Evolutionary conservation across 2,329 filamentous ascomycete genomes (phyloP).

Genomic region (Sporothrix dimorphospora): DNA sequence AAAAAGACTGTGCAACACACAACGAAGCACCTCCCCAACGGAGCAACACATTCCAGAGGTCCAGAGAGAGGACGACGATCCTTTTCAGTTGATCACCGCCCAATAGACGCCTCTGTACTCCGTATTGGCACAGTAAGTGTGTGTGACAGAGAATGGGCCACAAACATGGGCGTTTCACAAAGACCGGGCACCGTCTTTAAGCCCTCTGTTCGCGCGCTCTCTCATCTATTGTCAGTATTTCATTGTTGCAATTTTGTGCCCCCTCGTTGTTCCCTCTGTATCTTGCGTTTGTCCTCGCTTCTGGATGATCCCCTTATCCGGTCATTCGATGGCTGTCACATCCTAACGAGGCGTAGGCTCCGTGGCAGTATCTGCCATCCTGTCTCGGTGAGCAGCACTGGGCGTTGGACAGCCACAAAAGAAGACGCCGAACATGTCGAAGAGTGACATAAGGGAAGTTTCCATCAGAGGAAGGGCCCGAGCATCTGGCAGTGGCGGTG

Average conservation of each 20-base stretch:
- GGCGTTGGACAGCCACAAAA: background rate
- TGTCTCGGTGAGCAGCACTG: background rate
- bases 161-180: too few relatives aligned
- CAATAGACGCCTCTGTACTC: background rate
- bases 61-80: background rate
- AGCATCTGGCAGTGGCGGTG: background rate
- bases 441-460: background rate
- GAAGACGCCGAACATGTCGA: background rate
- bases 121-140: too few relatives aligned
- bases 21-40: background rate
- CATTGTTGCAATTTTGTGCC: background rate
- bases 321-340: background rate
- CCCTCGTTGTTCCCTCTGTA: background rate
- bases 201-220: background rate
- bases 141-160: too few relatives aligned
- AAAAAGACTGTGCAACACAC: background rate
- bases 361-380: background rate
- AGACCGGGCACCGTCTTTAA: background rate
- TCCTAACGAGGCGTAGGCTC: background rate
- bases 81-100: background rate
- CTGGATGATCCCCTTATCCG: slow-evolving; percentile 4
- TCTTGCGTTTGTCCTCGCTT: background rate
- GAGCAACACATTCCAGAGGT: background rate
- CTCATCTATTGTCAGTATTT: background rate
- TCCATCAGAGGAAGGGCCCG: background rate